phyloP scores from a whole-genome alignment of 2,329 filamentous ascomycete species.

The Sarocladium oryzae region DNA sequence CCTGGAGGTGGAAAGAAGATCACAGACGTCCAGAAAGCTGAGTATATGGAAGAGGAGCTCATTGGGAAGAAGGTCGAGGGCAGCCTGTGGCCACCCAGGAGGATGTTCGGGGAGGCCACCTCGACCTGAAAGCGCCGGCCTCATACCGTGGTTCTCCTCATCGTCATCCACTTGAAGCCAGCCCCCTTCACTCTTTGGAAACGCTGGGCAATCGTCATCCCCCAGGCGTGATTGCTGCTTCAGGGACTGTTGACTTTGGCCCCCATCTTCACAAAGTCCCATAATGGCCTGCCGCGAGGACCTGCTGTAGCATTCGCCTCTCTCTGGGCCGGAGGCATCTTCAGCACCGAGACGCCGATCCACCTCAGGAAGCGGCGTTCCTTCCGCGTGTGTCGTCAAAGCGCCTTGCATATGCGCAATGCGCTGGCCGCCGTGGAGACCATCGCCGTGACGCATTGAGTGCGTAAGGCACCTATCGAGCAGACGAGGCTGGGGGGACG shows the following conservation, averaged over 20 bases:
- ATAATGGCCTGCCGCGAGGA: background rate
- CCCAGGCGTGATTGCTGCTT: no score
- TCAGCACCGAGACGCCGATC: no score
- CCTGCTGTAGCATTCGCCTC: background rate
- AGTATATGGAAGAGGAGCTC: constrained; percentile 51
- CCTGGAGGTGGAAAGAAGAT: constrained; percentile 49
- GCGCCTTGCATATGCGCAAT: constrained; percentile 23
- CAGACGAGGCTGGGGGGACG: constrained; percentile 4
- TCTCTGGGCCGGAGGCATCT: no score
- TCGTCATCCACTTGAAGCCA: no score
- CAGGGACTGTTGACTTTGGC: no score
- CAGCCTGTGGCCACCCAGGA: background rate
- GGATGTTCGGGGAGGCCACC: background rate
- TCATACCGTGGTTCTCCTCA: background rate
- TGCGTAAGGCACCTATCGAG: background rate
- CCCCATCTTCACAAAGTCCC: background rate
- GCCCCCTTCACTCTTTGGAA: no score
- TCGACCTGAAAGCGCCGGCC: constrained; percentile 7
- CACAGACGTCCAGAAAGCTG: constrained; percentile 49
- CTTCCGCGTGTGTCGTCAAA: background rate
- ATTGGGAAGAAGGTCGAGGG: constrained; percentile 37
- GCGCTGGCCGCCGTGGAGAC: constrained; percentile 25
- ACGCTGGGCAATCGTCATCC: no score
- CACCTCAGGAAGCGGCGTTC: no score
- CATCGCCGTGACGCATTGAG: background rate